A percentile compares a stretch with the other conserved stretches of the same genome.
Conservation (phyloP, 2,329 filamentous ascomycete genomes). For the Metarhizium sp. region DNA sequence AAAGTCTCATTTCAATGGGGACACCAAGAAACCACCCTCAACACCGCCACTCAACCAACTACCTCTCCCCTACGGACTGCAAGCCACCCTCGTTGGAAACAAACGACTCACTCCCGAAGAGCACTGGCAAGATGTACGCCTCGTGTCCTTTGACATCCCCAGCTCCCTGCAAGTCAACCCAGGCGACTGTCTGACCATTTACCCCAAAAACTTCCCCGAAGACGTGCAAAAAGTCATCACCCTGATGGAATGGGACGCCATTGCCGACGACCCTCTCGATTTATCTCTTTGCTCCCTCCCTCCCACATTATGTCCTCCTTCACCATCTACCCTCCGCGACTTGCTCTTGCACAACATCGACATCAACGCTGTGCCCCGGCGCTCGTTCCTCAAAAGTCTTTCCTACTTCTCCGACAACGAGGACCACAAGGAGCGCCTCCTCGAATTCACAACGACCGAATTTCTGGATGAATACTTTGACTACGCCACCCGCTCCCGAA, state of each 20-base stretch:
- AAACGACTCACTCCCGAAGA: conserved; percentile 59
- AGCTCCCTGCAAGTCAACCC: conserved; percentile 40
- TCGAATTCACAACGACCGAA: conserved; percentile 72
- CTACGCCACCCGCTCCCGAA: conserved; percentile 82
- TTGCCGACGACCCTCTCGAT: conserved; percentile 62
- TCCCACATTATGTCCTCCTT: conserved; percentile 25
- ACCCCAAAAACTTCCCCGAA: conserved; percentile 74
- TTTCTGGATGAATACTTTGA: conserved; percentile 90
- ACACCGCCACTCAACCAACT: conserved; percentile 29
- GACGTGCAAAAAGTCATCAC: conserved; percentile 74
- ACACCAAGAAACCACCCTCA: conserved; percentile 9
- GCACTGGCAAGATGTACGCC: conserved; percentile 93
- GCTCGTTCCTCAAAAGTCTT: conserved; percentile 74
- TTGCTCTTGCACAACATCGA: conserved; percentile 80
- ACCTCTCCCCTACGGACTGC: conserved; percentile 46
- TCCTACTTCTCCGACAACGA: conserved; percentile 63
- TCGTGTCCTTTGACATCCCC: conserved; percentile 52
- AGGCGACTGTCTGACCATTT: conserved; percentile 73
- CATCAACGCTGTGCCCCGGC: conserved; percentile 78
- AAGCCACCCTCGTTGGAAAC: conserved; percentile 55
- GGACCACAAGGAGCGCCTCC: conserved; percentile 69
- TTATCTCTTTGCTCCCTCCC: conserved; percentile 31
- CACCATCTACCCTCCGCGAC: conserved; percentile 54
- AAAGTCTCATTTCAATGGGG: conserved; percentile 6
- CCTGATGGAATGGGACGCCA: conserved; percentile 66